Conservation (phyloP, 2,329 filamentous ascomycete genomes). For the Penicillium sp. region DNA sequence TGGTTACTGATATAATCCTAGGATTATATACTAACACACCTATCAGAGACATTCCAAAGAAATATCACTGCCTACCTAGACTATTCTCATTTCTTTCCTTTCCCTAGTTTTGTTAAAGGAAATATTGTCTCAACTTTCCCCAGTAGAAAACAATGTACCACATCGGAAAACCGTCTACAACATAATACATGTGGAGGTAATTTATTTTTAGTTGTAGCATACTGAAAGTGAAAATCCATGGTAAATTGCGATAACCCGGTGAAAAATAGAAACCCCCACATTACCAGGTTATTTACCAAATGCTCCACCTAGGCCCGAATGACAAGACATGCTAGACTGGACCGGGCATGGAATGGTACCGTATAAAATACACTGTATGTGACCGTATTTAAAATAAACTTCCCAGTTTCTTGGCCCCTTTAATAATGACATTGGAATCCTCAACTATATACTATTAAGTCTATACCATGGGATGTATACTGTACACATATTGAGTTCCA, state of each 20-base stretch:
- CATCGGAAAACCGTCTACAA: not conserved
- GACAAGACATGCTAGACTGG: slow-evolving; percentile 2
- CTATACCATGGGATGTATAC: not conserved
- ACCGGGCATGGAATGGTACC: not conserved
- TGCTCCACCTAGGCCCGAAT: not conserved
- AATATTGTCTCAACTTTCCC: not conserved
- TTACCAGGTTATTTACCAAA: slow-evolving; percentile 4
- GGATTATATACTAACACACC: not conserved
- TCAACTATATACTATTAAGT: not conserved
- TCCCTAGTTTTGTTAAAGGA: not conserved
- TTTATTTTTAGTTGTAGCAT: not conserved
- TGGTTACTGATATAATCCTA: not conserved
- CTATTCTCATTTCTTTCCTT: not conserved
- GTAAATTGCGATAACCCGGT: slow-evolving; percentile 20
- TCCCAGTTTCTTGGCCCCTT: not conserved
- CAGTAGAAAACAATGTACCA: not conserved
- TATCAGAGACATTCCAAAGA: not conserved
- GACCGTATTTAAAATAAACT: not conserved
- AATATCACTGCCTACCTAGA: not conserved
- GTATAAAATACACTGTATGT: not conserved
- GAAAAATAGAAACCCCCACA: slow-evolving; percentile 13
- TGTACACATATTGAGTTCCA: not conserved
- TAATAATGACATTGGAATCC: not conserved
- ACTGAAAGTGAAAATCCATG: not conserved
- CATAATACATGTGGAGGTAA: not conserved